Base-by-base conservation (phyloP, 306 rosid genomes). In the Canavalia gladiata region DNA sequence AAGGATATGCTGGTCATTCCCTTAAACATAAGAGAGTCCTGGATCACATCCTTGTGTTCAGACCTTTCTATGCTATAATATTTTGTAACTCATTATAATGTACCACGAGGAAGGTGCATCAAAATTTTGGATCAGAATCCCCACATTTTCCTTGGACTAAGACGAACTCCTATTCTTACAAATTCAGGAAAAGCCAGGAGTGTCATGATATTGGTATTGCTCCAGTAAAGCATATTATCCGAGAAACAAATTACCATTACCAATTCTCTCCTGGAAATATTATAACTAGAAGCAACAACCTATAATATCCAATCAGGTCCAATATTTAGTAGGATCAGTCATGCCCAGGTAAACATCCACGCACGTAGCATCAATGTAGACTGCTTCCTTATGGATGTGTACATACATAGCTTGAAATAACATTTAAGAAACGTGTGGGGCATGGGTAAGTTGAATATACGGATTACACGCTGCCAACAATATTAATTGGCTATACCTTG, bases 1-100 rank as follows among this genome's bases (percentile, higher is more conserved):
- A 62, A 86, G 67, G 49, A 78, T 41, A 57, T 55, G 56, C 46
- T 55, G 51, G 50, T 43, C 75, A 50, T 35, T 83, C 28, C 42
- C 56, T 52, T 29, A 11, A 49, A 57, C 30, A 63, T 47, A 52
- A 35, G 57, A 3, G 35, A 49, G 34, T 58, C 62, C 74, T 18
- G 8, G 49, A 75, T 52, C 37, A 25, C 34, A 66, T 63, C 45
- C 65, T 42, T 33, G 46, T 60, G 77, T 56, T 63, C 68, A 46
- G 30, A 55, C 41, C 55, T 8, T 12, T 63, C 56, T 29, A 45
- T 64, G 29, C 71, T n/a, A 10, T 41, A 59, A 65, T 52, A 52
- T 75, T 68, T 69, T 54, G 39, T 42, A 72, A 63, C 55, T 60
- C 9, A 5, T 47, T 72, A 57, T 34, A 57, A 58, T 34, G 56